Evolutionary conservation across 345 rosid species (phyloP).

Genomic region (Erodium maritimum): DNA sequence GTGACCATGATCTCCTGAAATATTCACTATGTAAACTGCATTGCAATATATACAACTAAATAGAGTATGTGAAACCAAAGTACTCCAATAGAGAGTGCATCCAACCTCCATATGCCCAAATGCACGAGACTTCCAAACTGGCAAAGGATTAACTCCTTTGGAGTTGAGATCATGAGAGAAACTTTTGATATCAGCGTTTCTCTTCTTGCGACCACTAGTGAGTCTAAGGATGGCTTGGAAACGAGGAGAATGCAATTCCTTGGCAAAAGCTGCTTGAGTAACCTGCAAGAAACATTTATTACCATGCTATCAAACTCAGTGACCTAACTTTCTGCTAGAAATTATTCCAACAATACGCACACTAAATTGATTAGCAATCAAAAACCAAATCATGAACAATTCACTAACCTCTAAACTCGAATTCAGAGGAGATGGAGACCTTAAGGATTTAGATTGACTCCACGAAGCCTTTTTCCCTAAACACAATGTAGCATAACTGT

Average conservation of each 20-base stretch:
- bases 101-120: slow-evolving; percentile 81
- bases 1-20: slow-evolving; percentile 76
- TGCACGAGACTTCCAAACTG: slow-evolving; percentile 79
- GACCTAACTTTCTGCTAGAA: slow-evolving; percentile 1
- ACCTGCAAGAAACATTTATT: slow-evolving; percentile 23
- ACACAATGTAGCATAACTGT: slow-evolving; percentile 8
- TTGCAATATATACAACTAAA: background rate
- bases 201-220: slow-evolving; percentile 79
- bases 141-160: slow-evolving; percentile 88
- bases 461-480: slow-evolving; percentile 49
- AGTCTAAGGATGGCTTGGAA: slow-evolving; percentile 78
- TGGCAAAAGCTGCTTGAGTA: slow-evolving; percentile 49
- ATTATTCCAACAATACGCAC: background rate
- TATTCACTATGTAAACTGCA: background rate
- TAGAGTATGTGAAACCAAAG: background rate
- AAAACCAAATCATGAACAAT: slow-evolving; percentile 4
- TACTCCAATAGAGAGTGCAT: background rate
- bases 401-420: slow-evolving; percentile 55
- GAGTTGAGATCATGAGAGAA: slow-evolving; percentile 98
- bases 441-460: slow-evolving; percentile 59
- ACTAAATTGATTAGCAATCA: background rate
- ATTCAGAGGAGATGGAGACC: slow-evolving; percentile 31
- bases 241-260: slow-evolving; percentile 76
- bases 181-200: slow-evolving; percentile 78
- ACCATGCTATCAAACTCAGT: background rate